Evolutionary conservation across 208 protist species (phyloP).

Genomic region (Acanthamoeba royreba): DNA sequence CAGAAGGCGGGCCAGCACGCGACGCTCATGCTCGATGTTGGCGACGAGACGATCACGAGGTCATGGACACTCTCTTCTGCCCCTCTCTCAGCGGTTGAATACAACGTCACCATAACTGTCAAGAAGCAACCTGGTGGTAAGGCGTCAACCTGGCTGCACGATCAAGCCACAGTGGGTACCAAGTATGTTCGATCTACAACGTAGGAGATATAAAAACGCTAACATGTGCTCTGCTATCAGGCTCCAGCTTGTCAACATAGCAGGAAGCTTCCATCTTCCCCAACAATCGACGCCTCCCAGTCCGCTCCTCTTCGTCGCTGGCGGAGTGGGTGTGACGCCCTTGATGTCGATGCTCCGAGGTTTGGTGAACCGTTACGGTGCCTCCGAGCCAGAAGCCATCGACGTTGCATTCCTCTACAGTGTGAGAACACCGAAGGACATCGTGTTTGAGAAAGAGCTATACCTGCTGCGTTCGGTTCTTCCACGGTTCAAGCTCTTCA

Average conservation of each 20-base stretch:
- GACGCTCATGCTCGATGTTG: neutral
- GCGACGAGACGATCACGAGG: neutral
- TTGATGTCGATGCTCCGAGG: conserved; percentile 28
- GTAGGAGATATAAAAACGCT: no score
- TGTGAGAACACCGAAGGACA: neutral
- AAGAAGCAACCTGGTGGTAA: neutral
- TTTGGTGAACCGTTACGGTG: neutral
- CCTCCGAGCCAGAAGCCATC: neutral
- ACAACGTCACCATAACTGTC: neutral
- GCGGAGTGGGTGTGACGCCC: conserved; percentile 6
- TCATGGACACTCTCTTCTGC: conserved; percentile 19
- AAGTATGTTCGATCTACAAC: neutral
- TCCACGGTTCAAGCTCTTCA: neutral
- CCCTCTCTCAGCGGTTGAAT: neutral
- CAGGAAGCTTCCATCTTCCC: neutral
- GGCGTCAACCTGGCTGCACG: neutral
- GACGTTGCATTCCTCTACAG: neutral
- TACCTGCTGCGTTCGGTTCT: neutral
- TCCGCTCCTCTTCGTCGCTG: neutral
- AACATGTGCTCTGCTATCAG: neutral
- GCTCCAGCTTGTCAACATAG: neutral
- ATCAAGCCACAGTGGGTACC: neutral
- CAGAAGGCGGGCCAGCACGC: conserved; percentile 20
- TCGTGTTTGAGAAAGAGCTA: conserved; percentile 24
- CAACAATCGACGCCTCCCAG: neutral